Percentiles rank a stretch among this genome's conserved stretches.
Evolutionary conservation across 192 early-diverging fungal species (phyloP).

Genomic region (Chytriomyces hyalinus): DNA sequence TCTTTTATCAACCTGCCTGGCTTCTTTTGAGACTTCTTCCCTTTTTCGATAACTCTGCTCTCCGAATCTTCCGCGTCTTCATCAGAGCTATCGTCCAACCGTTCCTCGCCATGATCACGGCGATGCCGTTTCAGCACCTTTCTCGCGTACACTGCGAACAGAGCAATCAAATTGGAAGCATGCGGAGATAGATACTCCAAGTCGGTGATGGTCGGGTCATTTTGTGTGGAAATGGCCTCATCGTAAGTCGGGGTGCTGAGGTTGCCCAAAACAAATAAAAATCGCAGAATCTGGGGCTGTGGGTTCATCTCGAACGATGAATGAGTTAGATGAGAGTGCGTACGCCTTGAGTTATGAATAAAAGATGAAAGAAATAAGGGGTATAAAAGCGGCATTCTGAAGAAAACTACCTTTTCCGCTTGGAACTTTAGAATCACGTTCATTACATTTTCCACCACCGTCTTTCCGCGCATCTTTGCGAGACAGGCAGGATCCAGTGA

Average conservation of each 20-base stretch:
- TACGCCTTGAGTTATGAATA: no score
- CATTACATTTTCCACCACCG: constrained; percentile 8
- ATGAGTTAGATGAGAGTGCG: neutral
- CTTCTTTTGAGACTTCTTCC: neutral
- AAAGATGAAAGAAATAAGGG: no score
- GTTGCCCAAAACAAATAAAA: constrained; percentile 54
- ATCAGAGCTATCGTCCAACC: neutral
- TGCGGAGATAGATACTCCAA: neutral
- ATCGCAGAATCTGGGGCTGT: constrained; percentile 48
- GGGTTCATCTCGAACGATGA: constrained; percentile 1
- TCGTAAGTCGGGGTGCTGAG: constrained; percentile 30
- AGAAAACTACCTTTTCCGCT: constrained; percentile 39
- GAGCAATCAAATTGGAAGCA: constrained; percentile 39
- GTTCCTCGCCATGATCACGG: neutral
- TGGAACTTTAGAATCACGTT: constrained; percentile 41
- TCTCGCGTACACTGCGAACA: constrained; percentile 43
- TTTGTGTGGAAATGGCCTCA: constrained; percentile 1
- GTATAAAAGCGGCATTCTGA: neutral
- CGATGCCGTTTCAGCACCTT: constrained; percentile 25
- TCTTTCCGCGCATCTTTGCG: constrained; percentile 7
- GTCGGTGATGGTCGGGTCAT: neutral
- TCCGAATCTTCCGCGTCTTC: neutral
- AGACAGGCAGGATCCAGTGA: constrained; percentile 41
- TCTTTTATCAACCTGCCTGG: neutral
- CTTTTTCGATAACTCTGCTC: neutral